phyloP scores from a whole-genome alignment of 768 basidiomycete species.

The Russula sp. region DNA sequence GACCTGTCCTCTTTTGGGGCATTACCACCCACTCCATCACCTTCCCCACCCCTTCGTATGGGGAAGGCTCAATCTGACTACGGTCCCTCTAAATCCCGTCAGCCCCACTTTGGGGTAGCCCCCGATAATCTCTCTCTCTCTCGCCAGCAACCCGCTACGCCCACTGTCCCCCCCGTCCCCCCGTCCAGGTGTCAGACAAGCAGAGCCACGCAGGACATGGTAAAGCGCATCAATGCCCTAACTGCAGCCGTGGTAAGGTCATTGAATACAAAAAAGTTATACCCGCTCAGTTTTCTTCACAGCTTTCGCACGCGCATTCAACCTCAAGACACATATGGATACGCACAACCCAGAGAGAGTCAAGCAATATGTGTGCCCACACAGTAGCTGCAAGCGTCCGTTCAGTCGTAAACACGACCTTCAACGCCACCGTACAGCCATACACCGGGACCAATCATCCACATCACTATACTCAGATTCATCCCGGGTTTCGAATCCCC shows the following conservation, averaged over 20 bases:
- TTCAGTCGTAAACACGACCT: conserved; percentile 95
- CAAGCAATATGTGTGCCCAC: conserved; percentile 87
- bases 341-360: conserved; percentile 91
- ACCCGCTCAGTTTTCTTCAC: conserved; percentile 22
- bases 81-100: conserved; percentile 27
- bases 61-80: conserved; percentile 26
- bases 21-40: conserved; percentile 21
- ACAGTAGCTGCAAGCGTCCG: conserved; percentile 80
- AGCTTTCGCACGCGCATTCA: conserved; percentile 93
- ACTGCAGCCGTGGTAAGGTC: conserved; percentile 65
- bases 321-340: conserved; percentile 92
- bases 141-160: conserved; percentile 46
- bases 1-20: conserved; percentile 26
- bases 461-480: conserved; percentile 31
- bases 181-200: conserved; percentile 40
- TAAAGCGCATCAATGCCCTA: conserved; percentile 74
- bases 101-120: conserved; percentile 34
- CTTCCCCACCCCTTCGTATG: conserved; percentile 29
- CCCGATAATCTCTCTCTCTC: conserved; percentile 45
- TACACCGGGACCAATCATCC: conserved; percentile 47
- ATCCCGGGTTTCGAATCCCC: conserved; percentile 22
- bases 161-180: conserved; percentile 43
- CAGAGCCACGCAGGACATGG: conserved; percentile 58
- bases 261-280: conserved; percentile 1
- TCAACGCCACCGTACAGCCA: conserved; percentile 82